Evolutionary conservation across 116 monocot genomes (phyloP), one percentile per base, ranked within the genome.

Genomic region (Cymodocea nodosa): DNA sequence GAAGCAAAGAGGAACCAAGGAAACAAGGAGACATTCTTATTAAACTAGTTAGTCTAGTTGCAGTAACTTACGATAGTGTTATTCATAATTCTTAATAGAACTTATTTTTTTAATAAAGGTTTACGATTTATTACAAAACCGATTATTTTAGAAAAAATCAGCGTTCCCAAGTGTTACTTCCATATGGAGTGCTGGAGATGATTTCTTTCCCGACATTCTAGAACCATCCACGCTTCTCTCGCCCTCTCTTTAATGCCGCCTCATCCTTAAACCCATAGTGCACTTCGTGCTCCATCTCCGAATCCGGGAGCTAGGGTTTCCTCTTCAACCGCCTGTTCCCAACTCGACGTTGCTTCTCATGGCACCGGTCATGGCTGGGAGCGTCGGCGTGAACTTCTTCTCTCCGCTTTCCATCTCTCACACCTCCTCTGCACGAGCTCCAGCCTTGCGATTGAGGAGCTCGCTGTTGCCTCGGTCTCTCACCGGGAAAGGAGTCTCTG

Each of bases 351-450:
- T 24, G 34, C 64, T n/a, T 54, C 50, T 18, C 59, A 81, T 81
- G 81, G 81, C 81, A 16, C 76, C 75, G 13, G 70, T 73, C 19
- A 39, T 84, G 39, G 64, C 62, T 65, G 66, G 69, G 67, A 73
- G 75, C 67, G 7, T 78, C 35, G 73, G 61, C 50, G 25, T 50
- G 70, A 39, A 7, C 23, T 50, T 51, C 59, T 68, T 24, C 56
- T 37, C 37, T 20, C 60, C 56, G 49, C 70, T 50, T 63, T 66
- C 44, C 68, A 75, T 62, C 56, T 53, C 4, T 39, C 18, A 6
- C 0, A 7, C 44, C 44, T 59, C 69, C 20, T 22, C 16, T 37
- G 15, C 30, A 30, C 30, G 53, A 4, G 51, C 49, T 19, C 19
- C 55, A 50, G 65, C 19, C 17, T 14, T 50, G 35, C 15, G 66